These are phyloP conservation scores for Magnolia sinica DNA, from an alignment of 164 flowering plant species.

Conservation along the genomic window DNA sequence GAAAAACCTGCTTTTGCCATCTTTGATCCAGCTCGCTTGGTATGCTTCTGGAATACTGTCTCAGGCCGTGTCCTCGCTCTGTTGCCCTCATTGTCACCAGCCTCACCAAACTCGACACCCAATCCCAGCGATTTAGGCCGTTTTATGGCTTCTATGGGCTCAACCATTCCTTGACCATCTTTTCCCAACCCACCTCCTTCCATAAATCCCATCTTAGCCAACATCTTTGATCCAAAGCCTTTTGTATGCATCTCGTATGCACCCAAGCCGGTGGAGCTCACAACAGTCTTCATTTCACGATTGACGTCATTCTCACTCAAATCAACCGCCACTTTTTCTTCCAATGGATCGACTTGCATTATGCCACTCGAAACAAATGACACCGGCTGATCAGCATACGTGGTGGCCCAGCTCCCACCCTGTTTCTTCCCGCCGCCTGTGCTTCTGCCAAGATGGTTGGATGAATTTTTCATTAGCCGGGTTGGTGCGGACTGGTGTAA, in stretches of 20 bases:
- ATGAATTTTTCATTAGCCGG: conserved; percentile 26
- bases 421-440: conserved; percentile 29
- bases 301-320: conserved; percentile 4
- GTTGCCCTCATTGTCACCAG: conserved; percentile 11
- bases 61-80: neutral
- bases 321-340: conserved; percentile 14
- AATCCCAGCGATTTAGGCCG: conserved; percentile 87
- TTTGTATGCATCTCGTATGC: conserved; percentile 87
- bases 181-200: conserved; percentile 83
- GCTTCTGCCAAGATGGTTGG: conserved; percentile 13
- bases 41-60: conserved; percentile 17
- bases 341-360: conserved; percentile 45
- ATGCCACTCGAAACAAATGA: conserved; percentile 80
- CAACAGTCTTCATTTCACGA: conserved; percentile 15
- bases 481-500: conserved; percentile 19
- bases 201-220: conserved; percentile 86
- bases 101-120: conserved; percentile 54
- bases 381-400: conserved; percentile 63
- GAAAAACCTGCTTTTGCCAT: conserved; percentile 80
- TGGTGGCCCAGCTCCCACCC: conserved; percentile 18
- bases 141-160: conserved; percentile 65
- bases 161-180: conserved; percentile 66
- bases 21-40: conserved; percentile 51
- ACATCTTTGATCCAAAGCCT: conserved; percentile 92
- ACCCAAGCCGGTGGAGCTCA: conserved; percentile 38